Conservation (phyloP, 2,329 filamentous ascomycete species). For the Samsoniella hepiali region DNA sequence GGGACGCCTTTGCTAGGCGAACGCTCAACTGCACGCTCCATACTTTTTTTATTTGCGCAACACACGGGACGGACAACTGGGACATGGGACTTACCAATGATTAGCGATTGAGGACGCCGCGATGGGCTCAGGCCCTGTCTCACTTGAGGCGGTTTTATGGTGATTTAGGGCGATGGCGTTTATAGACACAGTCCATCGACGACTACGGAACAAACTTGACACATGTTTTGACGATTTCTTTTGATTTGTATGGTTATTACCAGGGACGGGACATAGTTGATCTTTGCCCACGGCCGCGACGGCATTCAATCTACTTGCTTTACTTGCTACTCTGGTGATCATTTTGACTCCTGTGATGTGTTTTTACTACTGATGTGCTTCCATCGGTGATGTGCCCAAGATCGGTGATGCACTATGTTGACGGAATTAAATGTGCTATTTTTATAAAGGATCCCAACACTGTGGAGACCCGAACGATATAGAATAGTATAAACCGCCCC, state of each 20-base stretch:
- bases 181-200: slow-evolving; percentile 5
- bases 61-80: slow-evolving; percentile 9
- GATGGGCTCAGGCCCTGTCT: neutral
- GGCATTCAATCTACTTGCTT: slow-evolving; percentile 12
- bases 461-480: too few relatives aligned
- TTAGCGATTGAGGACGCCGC: slow-evolving; percentile 6
- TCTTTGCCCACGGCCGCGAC: slow-evolving; percentile 11
- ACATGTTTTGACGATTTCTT: slow-evolving; percentile 16
- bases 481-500: too few relatives aligned
- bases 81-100: slow-evolving; percentile 4
- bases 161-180: slow-evolving; percentile 14
- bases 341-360: neutral
- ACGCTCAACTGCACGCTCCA: slow-evolving; percentile 1
- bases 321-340: slow-evolving; percentile 4
- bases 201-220: slow-evolving; percentile 14
- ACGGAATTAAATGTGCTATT: too few relatives aligned
- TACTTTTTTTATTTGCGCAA: slow-evolving; percentile 7
- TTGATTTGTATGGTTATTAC: slow-evolving; percentile 16
- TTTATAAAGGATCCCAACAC: too few relatives aligned
- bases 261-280: slow-evolving; percentile 7
- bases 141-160: neutral
- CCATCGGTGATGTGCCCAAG: too few relatives aligned
- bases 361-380: too few relatives aligned
- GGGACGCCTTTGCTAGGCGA: slow-evolving; percentile 1
- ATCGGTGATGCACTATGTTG: too few relatives aligned